Evolutionary conservation across 495 filamentous ascomycete species (phyloP).

Genomic region (Talaromyces borbonicus): DNA sequence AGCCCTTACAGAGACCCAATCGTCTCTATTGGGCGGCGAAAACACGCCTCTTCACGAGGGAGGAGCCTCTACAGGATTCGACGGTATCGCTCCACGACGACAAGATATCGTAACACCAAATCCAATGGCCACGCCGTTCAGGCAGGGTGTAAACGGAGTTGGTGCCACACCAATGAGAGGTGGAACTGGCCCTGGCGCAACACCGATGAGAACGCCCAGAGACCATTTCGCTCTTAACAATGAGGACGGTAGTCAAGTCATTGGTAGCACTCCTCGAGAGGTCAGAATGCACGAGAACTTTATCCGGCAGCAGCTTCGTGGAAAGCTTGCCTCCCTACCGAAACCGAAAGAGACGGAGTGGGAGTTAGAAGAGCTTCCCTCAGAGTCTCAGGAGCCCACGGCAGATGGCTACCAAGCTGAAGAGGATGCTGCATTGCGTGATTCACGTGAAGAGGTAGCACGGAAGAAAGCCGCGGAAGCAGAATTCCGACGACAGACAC

Average conservation of each 20-base stretch:
- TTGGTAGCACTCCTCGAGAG: constrained; percentile 71
- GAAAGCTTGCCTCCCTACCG: constrained; percentile 70
- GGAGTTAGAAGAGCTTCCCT: constrained; percentile 79
- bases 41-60: constrained; percentile 84
- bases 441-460: constrained; percentile 58
- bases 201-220: constrained; percentile 82
- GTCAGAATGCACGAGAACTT: constrained; percentile 63
- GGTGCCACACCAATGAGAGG: constrained; percentile 62
- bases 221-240: constrained; percentile 82
- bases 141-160: constrained; percentile 54
- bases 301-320: constrained; percentile 53
- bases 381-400: constrained; percentile 60
- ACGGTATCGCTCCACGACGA: constrained; percentile 70
- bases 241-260: constrained; percentile 49
- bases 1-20: constrained; percentile 87
- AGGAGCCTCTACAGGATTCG: constrained; percentile 74
- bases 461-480: constrained; percentile 61
- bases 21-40: constrained; percentile 88
- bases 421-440: constrained; percentile 79
- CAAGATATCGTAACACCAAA: constrained; percentile 85
- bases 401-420: constrained; percentile 44
- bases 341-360: constrained; percentile 87
- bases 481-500: constrained; percentile 76
- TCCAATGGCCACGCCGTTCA: constrained; percentile 85
- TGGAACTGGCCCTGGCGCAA: constrained; percentile 56